Base-by-base conservation (phyloP, 306 rosid species). In the Boehmeria nivea region DNA sequence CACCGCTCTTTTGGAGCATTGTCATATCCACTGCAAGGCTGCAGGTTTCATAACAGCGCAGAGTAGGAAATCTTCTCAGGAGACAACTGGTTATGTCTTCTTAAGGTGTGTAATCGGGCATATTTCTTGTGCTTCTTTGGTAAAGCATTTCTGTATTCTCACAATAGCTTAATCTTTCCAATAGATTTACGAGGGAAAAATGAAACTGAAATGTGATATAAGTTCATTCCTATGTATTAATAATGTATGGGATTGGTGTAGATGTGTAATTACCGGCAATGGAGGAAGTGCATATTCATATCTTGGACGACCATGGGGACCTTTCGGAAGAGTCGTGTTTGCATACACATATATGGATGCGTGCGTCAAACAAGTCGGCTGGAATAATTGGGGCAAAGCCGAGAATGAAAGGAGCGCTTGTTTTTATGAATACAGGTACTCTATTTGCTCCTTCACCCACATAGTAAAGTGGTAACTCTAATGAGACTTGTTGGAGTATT, bases 281-380 rank as follows among this genome's bases (percentile, higher is more conserved):
- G 86, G 84, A 20, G 84, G 68, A 60, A 45, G 62, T 56, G 49
- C 83, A 49, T 83, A 77, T 42, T 25, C 80, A 53, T 66, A 72
- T 63, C 86, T 89, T 7, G 97, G 97, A 54, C 64, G 97, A 39
- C 97, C 97, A 8, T 89, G 97, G 97, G 95, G 95, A 57, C 90
- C 95, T 51, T 89, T 71, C 64, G 97, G 84, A 60, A 81, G 97
- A 74, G 97, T 89, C 37, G 68, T 89, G 33, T 89, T 70, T 81
- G 97, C 94, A 10, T 69, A 67, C 72, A 86, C 89, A 33, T 79
- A 69, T 33, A 81, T 89, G 78, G 97, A 86, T 76, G 78, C 49
- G 27, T 86, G 95, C 63, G 56, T 89, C 69, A 81, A 66, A 48
- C 84, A 57, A 64, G 71, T 6, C 5, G 97, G 97, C 12, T 86